Conservation (phyloP, 192 early-diverging fungal genomes). For the Umbelopsis isabellina region DNA sequence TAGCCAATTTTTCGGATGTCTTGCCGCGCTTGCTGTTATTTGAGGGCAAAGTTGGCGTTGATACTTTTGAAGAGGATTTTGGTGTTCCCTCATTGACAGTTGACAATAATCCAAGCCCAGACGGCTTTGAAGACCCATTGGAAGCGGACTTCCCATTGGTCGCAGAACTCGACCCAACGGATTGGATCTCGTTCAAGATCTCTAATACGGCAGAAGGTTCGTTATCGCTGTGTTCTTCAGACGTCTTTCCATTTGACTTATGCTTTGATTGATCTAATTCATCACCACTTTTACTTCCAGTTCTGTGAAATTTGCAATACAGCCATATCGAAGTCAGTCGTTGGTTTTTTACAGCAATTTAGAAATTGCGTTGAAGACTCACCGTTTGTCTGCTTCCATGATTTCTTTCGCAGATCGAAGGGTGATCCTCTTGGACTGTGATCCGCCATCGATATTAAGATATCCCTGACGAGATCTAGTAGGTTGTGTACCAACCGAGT, state of each 20-base stretch:
- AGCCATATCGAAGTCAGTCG: no score
- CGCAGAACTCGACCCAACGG: background rate
- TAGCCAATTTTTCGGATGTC: conserved; percentile 9
- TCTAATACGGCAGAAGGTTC: conserved; percentile 6
- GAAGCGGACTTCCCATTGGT: conserved; percentile 20
- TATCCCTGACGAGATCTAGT: conserved; percentile 15
- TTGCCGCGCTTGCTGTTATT: background rate
- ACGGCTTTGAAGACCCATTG: conserved; percentile 3
- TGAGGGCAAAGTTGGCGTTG: conserved; percentile 7
- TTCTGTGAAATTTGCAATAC: background rate
- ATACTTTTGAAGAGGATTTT: conserved; percentile 8
- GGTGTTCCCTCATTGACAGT: background rate
- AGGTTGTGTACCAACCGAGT: background rate
- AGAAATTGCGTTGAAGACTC: background rate
- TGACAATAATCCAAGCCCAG: conserved; percentile 14
- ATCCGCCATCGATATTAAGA: background rate
- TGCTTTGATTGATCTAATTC: background rate
- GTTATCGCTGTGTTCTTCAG: conserved; percentile 7
- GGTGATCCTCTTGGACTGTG: conserved; percentile 17
- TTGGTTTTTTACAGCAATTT: no score
- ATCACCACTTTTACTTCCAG: background rate
- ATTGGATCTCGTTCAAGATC: conserved; percentile 16
- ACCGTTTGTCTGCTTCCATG: conserved; percentile 18
- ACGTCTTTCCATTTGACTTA: conserved; percentile 5
- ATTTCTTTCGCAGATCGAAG: conserved; percentile 22